phyloP scores from a whole-genome alignment of 2,329 filamentous ascomycete species.

The Ascomycota sp. region DNA sequence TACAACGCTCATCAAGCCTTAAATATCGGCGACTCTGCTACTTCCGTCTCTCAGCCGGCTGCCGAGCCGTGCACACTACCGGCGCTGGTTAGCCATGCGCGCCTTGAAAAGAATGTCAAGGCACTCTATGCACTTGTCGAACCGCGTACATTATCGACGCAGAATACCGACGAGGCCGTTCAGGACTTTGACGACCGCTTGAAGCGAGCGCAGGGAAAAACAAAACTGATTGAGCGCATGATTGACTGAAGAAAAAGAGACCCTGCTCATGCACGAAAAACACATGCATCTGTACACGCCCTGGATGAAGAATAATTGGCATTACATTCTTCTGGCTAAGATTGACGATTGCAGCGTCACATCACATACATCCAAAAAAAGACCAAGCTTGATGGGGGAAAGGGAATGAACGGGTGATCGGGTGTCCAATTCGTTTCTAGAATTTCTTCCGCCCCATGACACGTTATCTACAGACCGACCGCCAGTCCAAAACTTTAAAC shows the following conservation, averaged over 20 bases:
- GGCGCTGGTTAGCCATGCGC: conserved; percentile 32
- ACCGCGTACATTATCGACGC: conserved; percentile 52
- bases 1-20: conserved; percentile 4
- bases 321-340: too few species aligned
- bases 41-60: neutral
- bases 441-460: too few species aligned
- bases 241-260: conserved; percentile 11
- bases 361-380: too few species aligned
- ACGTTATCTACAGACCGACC: too few species aligned
- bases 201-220: conserved; percentile 65
- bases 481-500: too few species aligned
- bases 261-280: too few species aligned
- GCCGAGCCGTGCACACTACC: conserved; percentile 12
- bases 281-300: too few species aligned
- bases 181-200: conserved; percentile 80
- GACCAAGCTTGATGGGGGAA: too few species aligned
- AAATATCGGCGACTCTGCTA: neutral
- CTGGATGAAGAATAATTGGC: too few species aligned
- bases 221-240: conserved; percentile 66
- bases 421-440: too few species aligned
- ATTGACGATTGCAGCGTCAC: too few species aligned
- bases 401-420: too few species aligned
- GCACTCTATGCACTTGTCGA: conserved; percentile 62
- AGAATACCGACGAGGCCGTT: conserved; percentile 76
- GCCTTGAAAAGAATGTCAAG: conserved; percentile 58